Base-by-base conservation (phyloP, 225 moss, liverwort and hornwort genomes). In the Polytrichum commune region DNA sequence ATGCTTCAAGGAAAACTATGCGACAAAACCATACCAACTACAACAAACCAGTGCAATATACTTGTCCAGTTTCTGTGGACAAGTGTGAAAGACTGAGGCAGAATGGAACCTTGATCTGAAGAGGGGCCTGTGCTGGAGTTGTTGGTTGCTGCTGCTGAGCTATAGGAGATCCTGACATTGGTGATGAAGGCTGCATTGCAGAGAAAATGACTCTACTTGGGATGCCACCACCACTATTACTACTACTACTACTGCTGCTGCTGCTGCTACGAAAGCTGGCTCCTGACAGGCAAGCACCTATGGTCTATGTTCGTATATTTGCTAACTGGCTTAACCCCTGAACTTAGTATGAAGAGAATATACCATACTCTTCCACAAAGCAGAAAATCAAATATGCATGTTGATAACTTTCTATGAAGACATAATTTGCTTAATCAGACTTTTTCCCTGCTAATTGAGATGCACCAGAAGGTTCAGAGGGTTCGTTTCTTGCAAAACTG, bases 81-180 rank as follows among this genome's bases (percentile, higher is more conserved):
- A 13, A 46, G 46, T 46, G 46, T 46, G 28, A 58, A 65, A n/a
- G 1, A 7, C 26, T 26, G 6, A 1, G 26, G 32, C n/a, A 46
- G 29, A 56, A 58, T 68, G 29, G 53, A 65, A 80, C 83, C 80
- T 84, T 72, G 28, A 74, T 84, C 77, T 74, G 80, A 19, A 71
- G 74, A 71, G 71, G 77, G 55, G 77, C 71, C 27, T 80, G 83
- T 55, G 74, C 61, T 28, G 74, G 74, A 19, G 68, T 56, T 28
- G 74, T 71, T 68, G 66, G 66, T 74, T 80, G 83, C 60, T 79
- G 83, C 77, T 77, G 80, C 71, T 71, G 74, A 72, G 74, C 66
- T 26, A 65, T 27, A 54, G 66, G 64, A 74, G 64, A 74, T 65
- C 55, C 62, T 19, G 25, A 19, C 66, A 29, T 22, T 66, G 64